Base-by-base conservation (phyloP, 441 rosid genomes). In the Pelargonium exstipulatum region DNA sequence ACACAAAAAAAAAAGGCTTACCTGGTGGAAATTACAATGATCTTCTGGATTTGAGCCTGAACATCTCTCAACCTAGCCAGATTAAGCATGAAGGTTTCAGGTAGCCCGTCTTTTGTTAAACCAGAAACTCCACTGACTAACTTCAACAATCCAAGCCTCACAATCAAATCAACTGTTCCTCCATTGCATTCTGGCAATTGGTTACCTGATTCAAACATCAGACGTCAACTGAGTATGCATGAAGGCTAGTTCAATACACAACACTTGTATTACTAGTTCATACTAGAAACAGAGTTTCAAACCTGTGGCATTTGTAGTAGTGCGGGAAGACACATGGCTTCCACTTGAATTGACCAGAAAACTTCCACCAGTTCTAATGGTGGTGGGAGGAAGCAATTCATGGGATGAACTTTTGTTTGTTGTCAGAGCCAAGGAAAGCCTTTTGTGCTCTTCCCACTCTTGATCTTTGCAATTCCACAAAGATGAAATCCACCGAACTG, bases 1-100 rank as follows among this genome's bases (percentile, higher is more conserved):
- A 37, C 8, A 37, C 9, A 37, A 5, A 37, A 60, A 43, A 45
- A 3, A n/a, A n/a, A n/a, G n/a, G n/a, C 13, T 58, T 78, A 80
- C 99, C 99, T 89, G 45, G 91, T 84, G 43, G 92, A 78, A 57
- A 85, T 79, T 66, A 90, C 94, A 58, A 85, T 74, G 3, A 90
- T 85, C 82, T 92, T 95, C 83, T 95, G 97, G 65, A 90, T 81
- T 70, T 90, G 86, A 76, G 86, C 84, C 80, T 95, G 98, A 51
- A 84, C 83, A 76, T 77, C 82, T 76, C 96, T 87, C 81, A 89
- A 37, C 72, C 98, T 88, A 35, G 83, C 60, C 67, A 87, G 80
- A 72, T 90, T 92, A 66, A 92, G 92, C 65, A 62, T 71, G 29
- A 89, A 82, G 45, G 96, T 92, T 81, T 95, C 98, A 0, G 99